Base-by-base conservation (phyloP, 345 rosid genomes). In the Abelmoschus esculentus region DNA sequence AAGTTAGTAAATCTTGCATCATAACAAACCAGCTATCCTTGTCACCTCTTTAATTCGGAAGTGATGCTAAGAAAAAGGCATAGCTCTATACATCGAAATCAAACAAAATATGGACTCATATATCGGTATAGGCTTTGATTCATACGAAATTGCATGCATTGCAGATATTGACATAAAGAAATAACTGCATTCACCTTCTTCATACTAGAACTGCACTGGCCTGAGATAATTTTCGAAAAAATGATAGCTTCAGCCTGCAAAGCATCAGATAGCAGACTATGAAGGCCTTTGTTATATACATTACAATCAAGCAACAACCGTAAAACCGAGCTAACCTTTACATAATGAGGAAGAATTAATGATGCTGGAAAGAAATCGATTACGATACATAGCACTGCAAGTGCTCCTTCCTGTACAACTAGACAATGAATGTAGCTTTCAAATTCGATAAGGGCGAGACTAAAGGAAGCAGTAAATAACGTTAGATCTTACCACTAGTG, bases 31-130 rank as follows among this genome's bases (percentile, higher is more conserved):
- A 66, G 70, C 70, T 66, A 66, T 47, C 70, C 26, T 49, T 66
- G 26, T 66, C 58, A 12, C 70, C 70, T 66, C 58, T 66, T 18
- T 58, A 49, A 29, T 66, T 66, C n/a, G 70, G 70, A 66, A 66
- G 58, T 7, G 70, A 47, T 66, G 58, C 68, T 26, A 64, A 22
- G 52, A 40, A 63, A 63, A 40, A 63, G 42, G 67, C 52, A 40
- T 40, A 63, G 17, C 52, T 63, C 67, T 63, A 42, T 42, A 40
- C 67, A 42, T 40, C 3, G 31, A 19, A 63, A 63, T 7, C 52
- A 40, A 40, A 19, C 52, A 19, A 42, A 19, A 40, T 10, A 8
- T 7, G 18, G 42, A 9, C 40, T 59, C 40, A 29, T 59, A 31
- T 59, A 14, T 59, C 38, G 29, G 13, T 26, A 58, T 58, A 28